Percentiles rank a stretch among this genome's conserved stretches.
phyloP scores from a whole-genome alignment of 73 alveolate species.

The Urostyla sp. region DNA sequence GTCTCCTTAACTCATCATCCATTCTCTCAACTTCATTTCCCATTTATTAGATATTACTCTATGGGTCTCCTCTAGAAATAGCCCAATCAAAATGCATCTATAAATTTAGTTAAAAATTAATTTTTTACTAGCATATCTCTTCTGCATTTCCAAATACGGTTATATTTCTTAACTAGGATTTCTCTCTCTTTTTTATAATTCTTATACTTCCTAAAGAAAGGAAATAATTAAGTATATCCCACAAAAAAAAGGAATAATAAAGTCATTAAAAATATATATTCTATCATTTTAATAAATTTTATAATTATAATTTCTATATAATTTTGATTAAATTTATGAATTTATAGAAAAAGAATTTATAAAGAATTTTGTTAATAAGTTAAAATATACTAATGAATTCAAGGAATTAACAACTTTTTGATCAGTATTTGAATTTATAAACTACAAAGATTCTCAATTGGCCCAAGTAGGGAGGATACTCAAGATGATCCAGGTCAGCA shows the following conservation, averaged over 20 bases:
- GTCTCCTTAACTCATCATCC: constrained; percentile 28
- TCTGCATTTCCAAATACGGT: constrained; percentile 26
- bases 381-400: too few species aligned
- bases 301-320: too few species aligned
- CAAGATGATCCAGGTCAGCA: too few species aligned
- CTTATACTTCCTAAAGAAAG: constrained; percentile 12
- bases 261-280: constrained; percentile 1
- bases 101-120: not conserved
- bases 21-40: constrained; percentile 44
- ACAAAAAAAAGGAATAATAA: constrained; percentile 2
- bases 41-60: constrained; percentile 19
- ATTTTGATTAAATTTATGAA: too few species aligned
- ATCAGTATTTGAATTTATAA: too few species aligned
- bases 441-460: too few species aligned
- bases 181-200: constrained; percentile 25
- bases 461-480: too few species aligned
- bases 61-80: constrained; percentile 42
- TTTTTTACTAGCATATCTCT: constrained; percentile 41
- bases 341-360: too few species aligned
- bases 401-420: too few species aligned
- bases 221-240: constrained; percentile 10
- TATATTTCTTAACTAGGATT: constrained; percentile 8
- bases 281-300: constrained; percentile 7
- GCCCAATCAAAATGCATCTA: constrained; percentile 60
- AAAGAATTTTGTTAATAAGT: too few species aligned